Base-by-base conservation (phyloP, 345 rosid genomes). In the Dimocarpus longan region DNA sequence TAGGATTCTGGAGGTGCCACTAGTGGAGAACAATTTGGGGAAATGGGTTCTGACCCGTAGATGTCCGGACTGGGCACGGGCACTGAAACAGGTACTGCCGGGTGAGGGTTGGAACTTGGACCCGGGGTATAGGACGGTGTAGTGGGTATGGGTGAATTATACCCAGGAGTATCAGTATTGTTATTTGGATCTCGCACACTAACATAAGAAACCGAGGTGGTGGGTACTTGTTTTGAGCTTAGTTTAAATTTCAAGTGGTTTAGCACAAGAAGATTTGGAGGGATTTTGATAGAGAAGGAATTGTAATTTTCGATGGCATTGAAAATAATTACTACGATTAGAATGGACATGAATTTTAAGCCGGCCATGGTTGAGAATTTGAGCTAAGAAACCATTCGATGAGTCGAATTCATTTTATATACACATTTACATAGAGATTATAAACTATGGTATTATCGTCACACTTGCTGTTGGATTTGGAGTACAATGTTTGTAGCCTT, bases 391-490 rank as follows among this genome's bases (percentile, higher is more conserved):
- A 26, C 28, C 24, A 2, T 10, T 32, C 10, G 28, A 22, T 43
- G 32, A 21, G 6, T 22, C 13, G 9, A 65, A 11, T 65, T 12
- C 42, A 26, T 60, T 26, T 65, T 10, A 26, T 24, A 65, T 65
- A 32, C 22, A 15, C 22, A 21, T n/a, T 48, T 66, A 75, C 21
- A 50, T 1, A 16, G n/a, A 10, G 18, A 26, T 7, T 8, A 43
- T 24, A 19, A 65, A n/a, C 71, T 32, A 13, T 10, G 71, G 5
- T 65, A 75, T 46, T 18, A 32, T 75, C 48, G 78, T 64, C 26
- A 18, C 19, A 2, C 18, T 64, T 18, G n/a, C 8, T 12, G 32
- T 65, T 32, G 63, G 44, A 16, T 65, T 22, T 48, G 63, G 62
- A 65, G 19, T 11, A 0, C 48, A 3, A 5, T 65, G 60, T 10